Conservation (phyloP, 108 stramenopile species). For the Pseudonitzschia multiseries region DNA sequence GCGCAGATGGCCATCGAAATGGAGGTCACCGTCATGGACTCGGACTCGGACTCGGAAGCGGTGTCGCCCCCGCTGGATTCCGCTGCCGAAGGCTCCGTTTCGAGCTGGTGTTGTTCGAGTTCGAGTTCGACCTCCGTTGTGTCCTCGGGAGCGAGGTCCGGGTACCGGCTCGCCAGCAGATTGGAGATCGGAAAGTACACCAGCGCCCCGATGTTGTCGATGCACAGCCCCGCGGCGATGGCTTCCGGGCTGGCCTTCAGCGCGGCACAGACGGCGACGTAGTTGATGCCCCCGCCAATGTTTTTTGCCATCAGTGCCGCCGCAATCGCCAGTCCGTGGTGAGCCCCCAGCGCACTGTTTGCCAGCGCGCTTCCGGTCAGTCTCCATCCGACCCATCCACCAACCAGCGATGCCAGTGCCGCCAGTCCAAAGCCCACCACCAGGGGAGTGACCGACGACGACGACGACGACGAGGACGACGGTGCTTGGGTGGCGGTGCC, state of each 20-base stretch:
- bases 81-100: background rate
- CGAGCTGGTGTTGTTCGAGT: background rate
- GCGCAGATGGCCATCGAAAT: slow-evolving; percentile 41
- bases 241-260: slow-evolving; percentile 54
- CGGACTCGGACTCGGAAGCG: background rate
- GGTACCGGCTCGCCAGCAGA: slow-evolving; percentile 35
- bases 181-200: slow-evolving; percentile 77
- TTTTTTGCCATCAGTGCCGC: slow-evolving; percentile 82
- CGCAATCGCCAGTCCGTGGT: slow-evolving; percentile 66
- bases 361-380: slow-evolving; percentile 23
- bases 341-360: slow-evolving; percentile 25
- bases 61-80: no score
- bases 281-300: slow-evolving; percentile 86
- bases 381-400: slow-evolving; percentile 52
- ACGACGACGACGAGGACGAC: slow-evolving; percentile 2
- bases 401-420: slow-evolving; percentile 55
- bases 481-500: background rate
- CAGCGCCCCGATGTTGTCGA: slow-evolving; percentile 79
- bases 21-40: slow-evolving; percentile 7
- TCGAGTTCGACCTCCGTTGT: background rate
- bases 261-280: slow-evolving; percentile 68
- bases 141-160: background rate
- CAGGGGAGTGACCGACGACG: slow-evolving; percentile 34
- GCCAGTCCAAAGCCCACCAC: slow-evolving; percentile 63
- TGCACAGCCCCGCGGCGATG: slow-evolving; percentile 63